phyloP scores from a whole-genome alignment of 2,329 filamentous ascomycete genomes.

The Aureobasidium sp. region DNA sequence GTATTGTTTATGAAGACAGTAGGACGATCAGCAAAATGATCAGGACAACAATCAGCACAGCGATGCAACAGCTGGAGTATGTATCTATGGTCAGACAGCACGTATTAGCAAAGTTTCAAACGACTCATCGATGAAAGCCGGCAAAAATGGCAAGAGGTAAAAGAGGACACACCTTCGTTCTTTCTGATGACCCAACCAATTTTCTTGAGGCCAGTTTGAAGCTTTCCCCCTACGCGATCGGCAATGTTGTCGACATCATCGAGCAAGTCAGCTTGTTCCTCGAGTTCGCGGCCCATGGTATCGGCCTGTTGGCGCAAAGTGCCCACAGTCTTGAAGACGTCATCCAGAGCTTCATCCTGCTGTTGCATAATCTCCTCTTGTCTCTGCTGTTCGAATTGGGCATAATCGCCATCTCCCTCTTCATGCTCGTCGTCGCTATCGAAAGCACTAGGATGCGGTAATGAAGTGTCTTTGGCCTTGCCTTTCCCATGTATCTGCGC shows the following conservation, averaged over 20 bases:
- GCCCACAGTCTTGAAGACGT: conserved; percentile 86
- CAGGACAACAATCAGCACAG: conserved; percentile 75
- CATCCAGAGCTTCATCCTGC: conserved; percentile 87
- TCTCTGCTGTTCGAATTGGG: conserved; percentile 72
- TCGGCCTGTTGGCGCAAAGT: conserved; percentile 84
- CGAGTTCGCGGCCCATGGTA: conserved; percentile 91
- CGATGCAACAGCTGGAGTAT: conserved; percentile 85
- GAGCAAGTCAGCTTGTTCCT: conserved; percentile 87
- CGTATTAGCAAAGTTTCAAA: no score
- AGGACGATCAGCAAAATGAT: conserved; percentile 80
- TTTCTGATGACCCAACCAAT: conserved; percentile 74
- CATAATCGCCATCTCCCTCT: conserved; percentile 52
- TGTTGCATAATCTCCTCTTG: conserved; percentile 89
- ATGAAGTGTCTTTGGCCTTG: conserved; percentile 41
- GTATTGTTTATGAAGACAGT: conserved; percentile 45
- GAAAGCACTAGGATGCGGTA: conserved; percentile 53
- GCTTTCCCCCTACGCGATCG: conserved; percentile 76
- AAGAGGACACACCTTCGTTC: conserved; percentile 66
- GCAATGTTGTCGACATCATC: conserved; percentile 76
- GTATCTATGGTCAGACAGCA: conserved; percentile 38
- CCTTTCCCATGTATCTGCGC: conserved; percentile 26
- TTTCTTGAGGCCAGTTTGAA: conserved; percentile 80
- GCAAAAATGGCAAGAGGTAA: neutral
- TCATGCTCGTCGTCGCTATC: conserved; percentile 29
- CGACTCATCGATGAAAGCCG: neutral